Conservation (phyloP, 2,329 filamentous ascomycete genomes). For the Fusarium decemcellulare region DNA sequence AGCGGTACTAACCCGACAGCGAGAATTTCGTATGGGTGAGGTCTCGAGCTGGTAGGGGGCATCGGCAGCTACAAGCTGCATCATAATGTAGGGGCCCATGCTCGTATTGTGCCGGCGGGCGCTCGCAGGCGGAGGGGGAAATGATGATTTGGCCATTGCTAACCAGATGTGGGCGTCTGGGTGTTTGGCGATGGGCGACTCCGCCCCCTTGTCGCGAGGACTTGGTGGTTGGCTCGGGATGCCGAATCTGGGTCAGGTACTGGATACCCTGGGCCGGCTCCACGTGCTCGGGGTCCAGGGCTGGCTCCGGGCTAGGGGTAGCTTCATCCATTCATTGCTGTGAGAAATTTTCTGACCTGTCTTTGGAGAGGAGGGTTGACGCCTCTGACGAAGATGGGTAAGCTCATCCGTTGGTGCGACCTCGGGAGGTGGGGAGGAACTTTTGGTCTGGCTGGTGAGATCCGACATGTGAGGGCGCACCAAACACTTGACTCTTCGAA, state of each 20-base stretch:
- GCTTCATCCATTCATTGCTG: conserved; percentile 33
- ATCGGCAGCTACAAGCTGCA: conserved; percentile 26
- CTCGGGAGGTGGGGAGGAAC: conserved; percentile 16
- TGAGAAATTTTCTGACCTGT: conserved; percentile 19
- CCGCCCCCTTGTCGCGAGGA: conserved; percentile 19
- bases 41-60: conserved; percentile 25
- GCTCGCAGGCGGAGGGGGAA: conserved; percentile 20
- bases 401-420: conserved; percentile 21
- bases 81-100: conserved; percentile 10
- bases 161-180: conserved; percentile 16
- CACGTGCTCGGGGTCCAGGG: conserved; percentile 1
- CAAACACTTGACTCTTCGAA: too few relatives aligned
- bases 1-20: conserved; percentile 31
- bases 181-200: conserved; percentile 25
- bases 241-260: conserved; percentile 14
- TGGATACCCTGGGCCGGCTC: neutral
- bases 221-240: conserved; percentile 3
- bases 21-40: conserved; percentile 35
- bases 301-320: conserved; percentile 2
- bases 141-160: conserved; percentile 25
- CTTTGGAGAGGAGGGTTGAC: neutral
- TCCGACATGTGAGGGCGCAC: neutral
- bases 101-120: conserved; percentile 23
- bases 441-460: conserved; percentile 27
- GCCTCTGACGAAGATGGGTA: conserved; percentile 33